Conservation (phyloP, 352 stramenopile genomes). For the Globisporangium alternatum region DNA sequence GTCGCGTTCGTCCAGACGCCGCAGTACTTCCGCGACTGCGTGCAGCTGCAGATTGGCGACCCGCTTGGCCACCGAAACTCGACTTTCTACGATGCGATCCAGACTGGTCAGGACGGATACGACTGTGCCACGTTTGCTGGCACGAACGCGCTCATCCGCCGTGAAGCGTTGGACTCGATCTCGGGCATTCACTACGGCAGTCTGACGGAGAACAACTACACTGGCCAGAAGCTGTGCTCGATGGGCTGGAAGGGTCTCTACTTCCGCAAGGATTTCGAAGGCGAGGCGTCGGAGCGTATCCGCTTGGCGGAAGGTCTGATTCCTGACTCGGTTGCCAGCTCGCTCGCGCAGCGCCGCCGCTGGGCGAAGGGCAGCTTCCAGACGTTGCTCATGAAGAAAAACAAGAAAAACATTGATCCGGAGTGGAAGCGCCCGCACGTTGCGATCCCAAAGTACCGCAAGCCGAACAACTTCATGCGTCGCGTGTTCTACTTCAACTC, state of each 20-base stretch:
- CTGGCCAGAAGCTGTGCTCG: constrained; percentile 62
- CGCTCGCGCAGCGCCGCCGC: constrained; percentile 74
- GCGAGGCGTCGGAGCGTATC: constrained; percentile 68
- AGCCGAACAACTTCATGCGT: constrained; percentile 74
- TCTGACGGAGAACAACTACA: constrained; percentile 84
- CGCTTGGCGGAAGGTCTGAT: constrained; percentile 76
- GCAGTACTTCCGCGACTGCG: constrained; percentile 84
- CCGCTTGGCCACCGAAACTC: constrained; percentile 79
- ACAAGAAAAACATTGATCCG: constrained; percentile 71
- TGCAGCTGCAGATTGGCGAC: constrained; percentile 83
- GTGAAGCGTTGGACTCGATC: constrained; percentile 84
- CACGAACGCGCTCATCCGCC: constrained; percentile 79
- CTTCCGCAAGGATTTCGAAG: constrained; percentile 88
- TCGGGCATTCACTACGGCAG: constrained; percentile 83
- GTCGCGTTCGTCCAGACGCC: constrained; percentile 5
- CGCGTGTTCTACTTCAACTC: constrained; percentile 80
- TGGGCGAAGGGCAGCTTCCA: constrained; percentile 88
- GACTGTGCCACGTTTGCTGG: constrained; percentile 79
- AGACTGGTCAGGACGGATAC: constrained; percentile 82
- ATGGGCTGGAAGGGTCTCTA: constrained; percentile 87
- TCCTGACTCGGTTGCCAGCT: constrained; percentile 71
- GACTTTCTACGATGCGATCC: constrained; percentile 85
- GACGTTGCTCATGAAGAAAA: constrained; percentile 81
- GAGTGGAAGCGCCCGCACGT: constrained; percentile 82
- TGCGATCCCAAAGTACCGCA: constrained; percentile 73